Base-by-base conservation (phyloP, 2,329 filamentous ascomycete species). In the Metarhizium sp. region DNA sequence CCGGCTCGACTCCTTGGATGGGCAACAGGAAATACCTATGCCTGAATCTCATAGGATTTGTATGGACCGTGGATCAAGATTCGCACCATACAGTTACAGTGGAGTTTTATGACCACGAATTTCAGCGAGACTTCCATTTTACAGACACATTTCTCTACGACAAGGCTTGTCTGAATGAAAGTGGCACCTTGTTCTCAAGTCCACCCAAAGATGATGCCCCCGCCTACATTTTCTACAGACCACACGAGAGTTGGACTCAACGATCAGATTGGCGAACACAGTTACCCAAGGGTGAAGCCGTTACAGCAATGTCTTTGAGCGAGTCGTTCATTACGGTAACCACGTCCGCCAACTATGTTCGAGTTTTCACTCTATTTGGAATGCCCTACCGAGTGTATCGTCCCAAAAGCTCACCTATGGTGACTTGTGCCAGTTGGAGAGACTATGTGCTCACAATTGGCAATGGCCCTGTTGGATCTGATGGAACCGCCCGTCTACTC, bases 361-460 rank as follows among this genome's bases (percentile, higher is more conserved):
- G 94, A 53, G 82, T 99, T 20, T 99, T 91, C 71, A 96, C 91
- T 0, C 79, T 97, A 14, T 97, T 94, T 68, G 94, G 94, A 30
- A 85, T 95, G 38, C 92, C 94, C 0, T 87, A 90, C 62, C 85
- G 88, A 51, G 85, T 99, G 1, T 96, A 95, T 69, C 81, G 94
- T 29, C 91, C 95, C 60, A 97, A 97, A 75, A 92, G 87, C 70
- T 84, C 82, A 2, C 92, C 92, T 2, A 88, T 90, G 52, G 91
- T 99, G 20, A 94, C 91, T 0, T 99, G 94, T 66, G 90, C 91
- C 0, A 92, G 90, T 62, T 97, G 90, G 89, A 81, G 87, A 60
- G 91, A 99, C 74, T 97, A 97, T 69, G 86, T 99, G n/a, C 80
- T 97, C 67, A 96, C 92, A 0, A 83, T 99, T 62, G 92, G 92